phyloP scores from a whole-genome alignment of 352 stramenopile species.

The Aphanomyces cochlioides region DNA sequence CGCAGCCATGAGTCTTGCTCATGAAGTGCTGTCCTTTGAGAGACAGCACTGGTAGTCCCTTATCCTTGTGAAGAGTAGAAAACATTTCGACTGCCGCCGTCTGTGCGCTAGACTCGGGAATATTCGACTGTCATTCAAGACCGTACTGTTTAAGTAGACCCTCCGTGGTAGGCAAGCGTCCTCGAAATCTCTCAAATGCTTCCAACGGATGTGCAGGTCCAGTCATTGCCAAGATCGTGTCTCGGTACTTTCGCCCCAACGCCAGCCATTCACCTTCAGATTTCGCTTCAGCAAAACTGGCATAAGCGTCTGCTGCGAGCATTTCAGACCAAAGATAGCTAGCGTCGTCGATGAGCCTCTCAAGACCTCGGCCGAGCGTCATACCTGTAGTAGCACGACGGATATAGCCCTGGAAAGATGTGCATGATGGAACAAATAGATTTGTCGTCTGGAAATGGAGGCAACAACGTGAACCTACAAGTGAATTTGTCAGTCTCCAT shows the following conservation, averaged over 20 bases:
- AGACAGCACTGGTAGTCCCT: too few relatives aligned
- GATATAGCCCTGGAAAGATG: conserved; percentile 97
- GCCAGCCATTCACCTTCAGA: conserved; percentile 48
- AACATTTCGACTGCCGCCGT: too few relatives aligned
- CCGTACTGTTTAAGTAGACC: conserved; percentile 93
- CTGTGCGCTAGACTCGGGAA: too few relatives aligned
- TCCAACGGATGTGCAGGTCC: conserved; percentile 84
- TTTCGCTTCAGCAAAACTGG: conserved; percentile 93
- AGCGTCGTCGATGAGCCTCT: not conserved
- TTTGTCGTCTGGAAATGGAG: not conserved
- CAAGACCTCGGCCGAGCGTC: not conserved
- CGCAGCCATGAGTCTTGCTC: too few relatives aligned
- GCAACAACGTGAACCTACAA: conserved; percentile 35
- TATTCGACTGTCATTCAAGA: not conserved
- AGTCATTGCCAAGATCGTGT: conserved; percentile 90
- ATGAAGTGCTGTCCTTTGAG: too few relatives aligned
- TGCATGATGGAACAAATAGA: conserved; percentile 81
- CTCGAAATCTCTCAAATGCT: conserved; percentile 95
- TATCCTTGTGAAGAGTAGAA: too few relatives aligned
- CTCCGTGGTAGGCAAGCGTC: conserved; percentile 89
- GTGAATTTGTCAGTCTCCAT: conserved; percentile 94
- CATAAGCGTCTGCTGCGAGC: conserved; percentile 95
- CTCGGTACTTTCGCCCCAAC: conserved; percentile 88
- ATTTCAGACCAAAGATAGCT: conserved; percentile 97
- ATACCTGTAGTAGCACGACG: conserved; percentile 94